Evolutionary conservation across 2,329 filamentous ascomycete species (phyloP).

Genomic region (Fonsecaea nubica): DNA sequence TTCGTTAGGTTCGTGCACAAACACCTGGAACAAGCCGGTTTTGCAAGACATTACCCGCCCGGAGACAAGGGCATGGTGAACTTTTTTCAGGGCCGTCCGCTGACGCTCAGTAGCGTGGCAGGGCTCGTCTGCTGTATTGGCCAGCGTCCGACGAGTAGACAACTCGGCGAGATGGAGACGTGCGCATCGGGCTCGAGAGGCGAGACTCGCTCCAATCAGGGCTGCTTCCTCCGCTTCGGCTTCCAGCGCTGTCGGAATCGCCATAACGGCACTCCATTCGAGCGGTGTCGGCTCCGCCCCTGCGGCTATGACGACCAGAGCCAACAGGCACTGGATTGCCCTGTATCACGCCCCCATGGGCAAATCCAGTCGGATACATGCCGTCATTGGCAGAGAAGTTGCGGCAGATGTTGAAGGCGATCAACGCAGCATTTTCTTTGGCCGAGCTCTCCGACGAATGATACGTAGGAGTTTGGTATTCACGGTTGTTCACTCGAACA

Average conservation of each 20-base stretch:
- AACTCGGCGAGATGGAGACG: constrained; percentile 27
- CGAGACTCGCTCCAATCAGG: constrained; percentile 37
- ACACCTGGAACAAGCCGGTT: constrained; percentile 1
- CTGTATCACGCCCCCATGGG: constrained; percentile 62
- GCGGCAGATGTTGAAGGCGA: constrained; percentile 95
- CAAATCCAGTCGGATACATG: constrained; percentile 71
- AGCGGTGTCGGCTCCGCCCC: constrained; percentile 58
- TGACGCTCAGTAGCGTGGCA: constrained; percentile 26
- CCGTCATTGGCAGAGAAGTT: constrained; percentile 98
- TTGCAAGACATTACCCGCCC: not conserved
- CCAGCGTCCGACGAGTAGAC: constrained; percentile 27
- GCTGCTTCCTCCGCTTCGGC: constrained; percentile 37
- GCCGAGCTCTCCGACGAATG: constrained; percentile 84
- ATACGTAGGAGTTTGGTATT: constrained; percentile 88
- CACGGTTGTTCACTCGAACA: constrained; percentile 92
- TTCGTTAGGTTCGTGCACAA: constrained; percentile 27
- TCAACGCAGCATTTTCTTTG: constrained; percentile 91
- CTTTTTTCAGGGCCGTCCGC: constrained; percentile 12
- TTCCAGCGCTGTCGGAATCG: constrained; percentile 36
- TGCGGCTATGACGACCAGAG: constrained; percentile 57
- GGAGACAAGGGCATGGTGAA: not conserved
- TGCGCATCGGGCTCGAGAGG: constrained; percentile 24
- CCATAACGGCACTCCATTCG: constrained; percentile 53
- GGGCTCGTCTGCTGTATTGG: constrained; percentile 21
- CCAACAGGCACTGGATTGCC: constrained; percentile 70